Evolutionary conservation across 1,284 basidiomycete species (phyloP).

Genomic region (Cryptococcus jaspeensis): DNA sequence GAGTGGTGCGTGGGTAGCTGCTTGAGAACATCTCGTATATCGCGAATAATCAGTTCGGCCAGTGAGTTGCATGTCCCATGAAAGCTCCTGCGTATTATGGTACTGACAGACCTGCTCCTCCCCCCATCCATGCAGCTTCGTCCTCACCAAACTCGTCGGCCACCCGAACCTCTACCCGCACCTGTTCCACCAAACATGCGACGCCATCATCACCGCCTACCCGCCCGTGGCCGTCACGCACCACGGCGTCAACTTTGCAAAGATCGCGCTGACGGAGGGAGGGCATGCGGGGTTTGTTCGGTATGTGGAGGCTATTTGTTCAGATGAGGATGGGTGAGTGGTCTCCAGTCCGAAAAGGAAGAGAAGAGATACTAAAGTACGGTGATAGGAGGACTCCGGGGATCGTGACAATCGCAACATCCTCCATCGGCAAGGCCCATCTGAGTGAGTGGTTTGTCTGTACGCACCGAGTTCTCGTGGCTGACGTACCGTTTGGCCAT

Average conservation of each 20-base stretch:
- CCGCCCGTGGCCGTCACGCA: slow-evolving; percentile 44
- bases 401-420: slow-evolving; percentile 41
- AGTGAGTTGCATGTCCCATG: slow-evolving; percentile 23
- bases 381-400: slow-evolving; percentile 35
- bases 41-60: slow-evolving; percentile 45
- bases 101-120: too few relatives aligned
- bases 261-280: slow-evolving; percentile 32
- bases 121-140: slow-evolving; percentile 31
- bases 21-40: slow-evolving; percentile 35
- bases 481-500: not conserved
- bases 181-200: slow-evolving; percentile 28
- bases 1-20: slow-evolving; percentile 26
- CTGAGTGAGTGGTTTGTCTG: slow-evolving; percentile 38
- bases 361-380: not conserved
- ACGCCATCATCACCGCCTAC: slow-evolving; percentile 40
- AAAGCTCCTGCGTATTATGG: not conserved
- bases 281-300: slow-evolving; percentile 27
- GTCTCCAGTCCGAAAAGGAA: not conserved
- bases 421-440: slow-evolving; percentile 42
- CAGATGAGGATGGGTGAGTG: slow-evolving; percentile 35
- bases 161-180: slow-evolving; percentile 20
- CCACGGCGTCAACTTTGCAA: slow-evolving; percentile 45
- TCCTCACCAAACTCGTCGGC: slow-evolving; percentile 40
- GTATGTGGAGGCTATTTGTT: slow-evolving; percentile 41
- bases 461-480: not conserved